Percentiles rank a stretch among this genome's conserved stretches.
phyloP scores from a whole-genome alignment of 345 rosid species.

The Excoecaria cochinchinensis region DNA sequence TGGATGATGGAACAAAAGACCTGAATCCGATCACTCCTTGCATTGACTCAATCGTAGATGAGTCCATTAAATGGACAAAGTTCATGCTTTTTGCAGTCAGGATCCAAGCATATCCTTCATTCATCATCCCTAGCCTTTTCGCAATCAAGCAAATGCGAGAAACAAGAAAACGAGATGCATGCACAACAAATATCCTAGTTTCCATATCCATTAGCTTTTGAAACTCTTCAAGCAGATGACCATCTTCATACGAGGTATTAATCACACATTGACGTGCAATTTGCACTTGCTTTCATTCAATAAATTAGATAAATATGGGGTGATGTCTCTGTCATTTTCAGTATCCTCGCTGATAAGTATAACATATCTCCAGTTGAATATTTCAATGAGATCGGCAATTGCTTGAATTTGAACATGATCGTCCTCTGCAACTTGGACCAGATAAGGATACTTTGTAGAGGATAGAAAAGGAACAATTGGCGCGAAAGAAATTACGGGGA shows the following conservation, averaged over 20 bases:
- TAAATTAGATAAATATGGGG: too few relatives aligned
- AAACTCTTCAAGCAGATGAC: neutral
- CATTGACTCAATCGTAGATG: neutral
- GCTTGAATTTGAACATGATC: neutral
- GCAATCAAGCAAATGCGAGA: neutral
- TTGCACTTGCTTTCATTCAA: too few relatives aligned
- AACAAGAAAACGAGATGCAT: neutral
- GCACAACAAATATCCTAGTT: neutral
- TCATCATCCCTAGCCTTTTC: too few relatives aligned
- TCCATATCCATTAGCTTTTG: too few relatives aligned
- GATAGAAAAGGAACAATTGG: conserved; percentile 6
- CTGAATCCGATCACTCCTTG: neutral
- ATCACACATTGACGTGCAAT: too few relatives aligned
- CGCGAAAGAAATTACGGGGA: conserved; percentile 33
- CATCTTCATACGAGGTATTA: neutral
- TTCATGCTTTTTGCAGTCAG: neutral
- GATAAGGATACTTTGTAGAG: conserved; percentile 12
- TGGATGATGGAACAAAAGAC: neutral
- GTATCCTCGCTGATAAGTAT: too few relatives aligned
- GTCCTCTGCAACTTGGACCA: conserved; percentile 30
- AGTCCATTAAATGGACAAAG: too few relatives aligned
- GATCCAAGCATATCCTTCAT: neutral
- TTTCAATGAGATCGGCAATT: too few relatives aligned
- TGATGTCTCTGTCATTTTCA: too few relatives aligned
- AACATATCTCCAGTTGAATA: too few relatives aligned